Base-by-base conservation (phyloP, 768 basidiomycete species). In the Lactarius vividus region DNA sequence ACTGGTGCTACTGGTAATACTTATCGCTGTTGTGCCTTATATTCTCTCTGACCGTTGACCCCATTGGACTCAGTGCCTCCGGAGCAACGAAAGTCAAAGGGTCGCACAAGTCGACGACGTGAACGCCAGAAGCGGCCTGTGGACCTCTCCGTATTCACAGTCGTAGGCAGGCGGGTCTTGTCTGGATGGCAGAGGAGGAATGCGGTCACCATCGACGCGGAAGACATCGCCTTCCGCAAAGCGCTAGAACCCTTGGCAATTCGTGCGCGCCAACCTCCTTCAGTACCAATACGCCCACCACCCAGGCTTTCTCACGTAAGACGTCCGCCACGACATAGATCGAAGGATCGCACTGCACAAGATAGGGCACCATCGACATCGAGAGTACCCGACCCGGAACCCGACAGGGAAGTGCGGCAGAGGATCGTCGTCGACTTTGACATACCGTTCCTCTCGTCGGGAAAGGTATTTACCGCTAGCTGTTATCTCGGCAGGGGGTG, bases 401-500 rank as follows among this genome's bases (percentile, higher is more conserved):
- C 46, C 42, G 71, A 61, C 49, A 60, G 46, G 11, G 42, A 67
- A 16, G 63, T 44, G 20, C 49, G 62, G 42, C 74, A 64, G 13
- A 69, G 74, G 11, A 71, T 83, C 44, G 68, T 74, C 61, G 69
- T 79, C 64, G 86, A 93, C 75, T 82, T 86, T 70, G 79, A 79
- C 33, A 80, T 91, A 15, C 73, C 74, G 4, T 75, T 76, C 35
- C 74, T 91, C 7, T 79, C 78, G 28, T 78, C 82, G 3, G 87
- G 86, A 3, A 75, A 83, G 40, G 79, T 79, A 40, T 88, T 93
- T 68, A 73, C 71, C 1, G 44, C 75, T 2, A 75, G 79, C 10
- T 84, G 87, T 7, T 88, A 85, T 67, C 80, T 88, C 53, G 83
- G 81, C 9, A 85, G 79, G 64, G 88, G 89, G 0, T 79, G 81